Percentiles rank a stretch among this genome's conserved stretches.
phyloP scores from a whole-genome alignment of 805 yeast genomes.

The Yamadazyma ubonensis region DNA sequence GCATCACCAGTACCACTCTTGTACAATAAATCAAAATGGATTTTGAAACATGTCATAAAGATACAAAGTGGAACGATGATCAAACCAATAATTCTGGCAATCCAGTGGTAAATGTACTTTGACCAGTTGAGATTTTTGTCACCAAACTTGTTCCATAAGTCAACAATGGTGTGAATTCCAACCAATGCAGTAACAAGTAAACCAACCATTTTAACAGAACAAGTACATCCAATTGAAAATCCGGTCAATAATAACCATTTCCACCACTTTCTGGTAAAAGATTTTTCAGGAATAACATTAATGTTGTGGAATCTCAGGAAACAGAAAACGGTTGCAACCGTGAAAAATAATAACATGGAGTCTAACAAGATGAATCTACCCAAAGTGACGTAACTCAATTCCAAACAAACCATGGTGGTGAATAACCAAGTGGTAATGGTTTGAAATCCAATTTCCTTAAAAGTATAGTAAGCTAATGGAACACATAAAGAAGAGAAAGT shows the following conservation, averaged over 20 bases:
- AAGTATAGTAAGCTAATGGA: slow-evolving; percentile 71
- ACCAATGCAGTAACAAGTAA: slow-evolving; percentile 82
- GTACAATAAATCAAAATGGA: slow-evolving; percentile 71
- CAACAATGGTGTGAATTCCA: slow-evolving; percentile 86
- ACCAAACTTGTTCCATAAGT: slow-evolving; percentile 82
- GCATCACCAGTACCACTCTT: slow-evolving; percentile 83
- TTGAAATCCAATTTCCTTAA: slow-evolving; percentile 53
- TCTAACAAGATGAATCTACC: slow-evolving; percentile 76
- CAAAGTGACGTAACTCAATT: slow-evolving; percentile 65
- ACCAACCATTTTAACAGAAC: slow-evolving; percentile 97
- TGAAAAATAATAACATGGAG: slow-evolving; percentile 73
- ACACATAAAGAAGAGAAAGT: slow-evolving; percentile 63
- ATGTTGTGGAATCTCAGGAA: slow-evolving; percentile 70
- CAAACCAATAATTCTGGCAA: slow-evolving; percentile 60
- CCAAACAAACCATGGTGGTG: slow-evolving; percentile 62
- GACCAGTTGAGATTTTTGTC: slow-evolving; percentile 54
- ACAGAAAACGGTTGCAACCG: slow-evolving; percentile 73
- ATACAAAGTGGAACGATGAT: slow-evolving; percentile 62
- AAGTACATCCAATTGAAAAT: slow-evolving; percentile 80
- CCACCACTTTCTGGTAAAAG: slow-evolving; percentile 85
- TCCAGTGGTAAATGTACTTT: slow-evolving; percentile 61
- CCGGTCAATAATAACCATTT: slow-evolving; percentile 87
- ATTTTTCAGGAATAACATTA: slow-evolving; percentile 38
- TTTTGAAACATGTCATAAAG: slow-evolving; percentile 65
- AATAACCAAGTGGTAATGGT: slow-evolving; percentile 57